A percentile compares a stretch with the other conserved stretches of the same genome.
These are phyloP conservation scores for Trypanosoma rangeli DNA, from an alignment of 208 protist genomes.

Conservation along the genomic window DNA sequence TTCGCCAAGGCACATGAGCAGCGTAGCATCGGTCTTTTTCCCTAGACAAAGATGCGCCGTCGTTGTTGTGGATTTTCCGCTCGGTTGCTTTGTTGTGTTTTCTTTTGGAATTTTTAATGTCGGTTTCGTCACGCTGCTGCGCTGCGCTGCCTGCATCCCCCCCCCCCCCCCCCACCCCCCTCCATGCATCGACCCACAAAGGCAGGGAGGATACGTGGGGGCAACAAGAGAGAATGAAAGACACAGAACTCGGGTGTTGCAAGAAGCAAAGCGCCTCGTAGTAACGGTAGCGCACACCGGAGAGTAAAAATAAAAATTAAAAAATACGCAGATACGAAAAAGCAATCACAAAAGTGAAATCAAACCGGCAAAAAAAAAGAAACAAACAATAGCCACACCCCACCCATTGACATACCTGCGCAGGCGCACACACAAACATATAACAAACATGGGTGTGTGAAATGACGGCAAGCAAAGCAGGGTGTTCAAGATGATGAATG, in stretches of 20 bases:
- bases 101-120: neutral
- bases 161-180: too few species aligned
- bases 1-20: conserved; percentile 12
- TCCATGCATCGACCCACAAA: too few species aligned
- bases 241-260: neutral
- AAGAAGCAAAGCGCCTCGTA: too few species aligned
- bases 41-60: neutral
- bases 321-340: neutral
- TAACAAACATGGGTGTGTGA: neutral
- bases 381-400: neutral
- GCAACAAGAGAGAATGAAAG: too few species aligned
- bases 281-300: neutral
- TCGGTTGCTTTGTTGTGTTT: neutral
- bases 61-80: neutral
- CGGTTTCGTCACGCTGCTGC: too few species aligned
- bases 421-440: neutral
- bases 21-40: conserved; percentile 12
- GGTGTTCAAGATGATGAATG: conserved; percentile 3
- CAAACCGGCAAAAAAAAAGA: neutral
- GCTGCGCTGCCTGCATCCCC: too few species aligned
- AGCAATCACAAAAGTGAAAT: neutral
- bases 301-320: too few species aligned
- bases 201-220: too few species aligned
- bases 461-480: conserved; percentile 18
- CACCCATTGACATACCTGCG: neutral